These are phyloP conservation scores for Mortierella sp. DNA, from an alignment of 371 early-diverging fungal genomes.

Conservation along the genomic window DNA sequence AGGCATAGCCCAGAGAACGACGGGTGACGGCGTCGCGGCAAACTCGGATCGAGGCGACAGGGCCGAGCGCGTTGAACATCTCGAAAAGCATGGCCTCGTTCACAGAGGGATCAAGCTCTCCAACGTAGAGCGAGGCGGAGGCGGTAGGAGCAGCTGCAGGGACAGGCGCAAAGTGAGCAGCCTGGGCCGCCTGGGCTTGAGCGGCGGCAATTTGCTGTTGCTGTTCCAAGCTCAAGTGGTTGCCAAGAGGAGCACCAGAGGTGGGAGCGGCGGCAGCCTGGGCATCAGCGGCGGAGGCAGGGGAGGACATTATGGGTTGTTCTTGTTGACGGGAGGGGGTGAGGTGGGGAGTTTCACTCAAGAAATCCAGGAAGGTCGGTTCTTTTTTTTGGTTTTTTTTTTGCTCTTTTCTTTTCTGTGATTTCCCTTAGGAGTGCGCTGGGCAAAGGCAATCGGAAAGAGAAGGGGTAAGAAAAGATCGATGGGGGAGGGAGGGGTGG, in stretches of 20 bases:
- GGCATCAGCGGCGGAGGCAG: conserved; percentile 41
- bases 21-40: conserved; percentile 98
- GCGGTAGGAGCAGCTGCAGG: conserved; percentile 61
- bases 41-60: conserved; percentile 97
- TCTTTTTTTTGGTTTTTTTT: too few relatives aligned
- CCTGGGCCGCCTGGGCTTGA: conserved; percentile 58
- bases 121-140: conserved; percentile 87
- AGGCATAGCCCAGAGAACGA: conserved; percentile 97
- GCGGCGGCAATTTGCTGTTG: conserved; percentile 71
- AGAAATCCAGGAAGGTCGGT: too few relatives aligned
- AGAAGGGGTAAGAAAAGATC: too few relatives aligned
- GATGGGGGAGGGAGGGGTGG: too few relatives aligned
- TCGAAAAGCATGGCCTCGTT: conserved; percentile 98
- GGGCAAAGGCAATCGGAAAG: too few relatives aligned
- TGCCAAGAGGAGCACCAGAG: conserved; percentile 53
- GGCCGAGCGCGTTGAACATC: conserved; percentile 95
- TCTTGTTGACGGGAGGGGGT: too few relatives aligned
- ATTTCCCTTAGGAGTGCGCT: too few relatives aligned
- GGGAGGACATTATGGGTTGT: too few relatives aligned
- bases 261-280: conserved; percentile 62
- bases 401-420: too few relatives aligned
- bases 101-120: conserved; percentile 93
- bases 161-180: conserved; percentile 54
- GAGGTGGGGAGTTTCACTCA: too few relatives aligned
- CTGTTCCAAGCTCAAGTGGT: conserved; percentile 61